A percentile compares a stretch with the other conserved stretches of the same genome.
Evolutionary conservation across 2,329 filamentous ascomycete genomes (phyloP).

Genomic region (Drechslerella stenobrocha): DNA sequence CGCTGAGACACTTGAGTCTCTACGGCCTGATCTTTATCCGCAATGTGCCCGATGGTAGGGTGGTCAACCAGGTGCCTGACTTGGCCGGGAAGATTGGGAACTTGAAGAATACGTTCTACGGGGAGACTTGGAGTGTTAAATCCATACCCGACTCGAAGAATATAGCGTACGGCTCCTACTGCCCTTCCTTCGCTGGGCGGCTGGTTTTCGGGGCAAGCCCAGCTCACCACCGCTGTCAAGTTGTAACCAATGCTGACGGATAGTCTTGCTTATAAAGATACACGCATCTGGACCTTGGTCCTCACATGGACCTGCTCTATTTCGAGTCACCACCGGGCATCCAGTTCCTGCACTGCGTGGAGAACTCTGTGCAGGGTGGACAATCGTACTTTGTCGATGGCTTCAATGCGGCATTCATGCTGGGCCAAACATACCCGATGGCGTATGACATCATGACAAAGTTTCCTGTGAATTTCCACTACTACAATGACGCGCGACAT

Average conservation of each 20-base stretch:
- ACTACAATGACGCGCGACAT: constrained; percentile 67
- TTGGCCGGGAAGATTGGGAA: constrained; percentile 75
- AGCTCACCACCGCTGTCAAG: constrained; percentile 50
- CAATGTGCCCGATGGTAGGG: constrained; percentile 69
- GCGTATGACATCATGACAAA: constrained; percentile 57
- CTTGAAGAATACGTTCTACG: constrained; percentile 87
- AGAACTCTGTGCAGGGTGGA: constrained; percentile 77
- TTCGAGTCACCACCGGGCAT: constrained; percentile 75
- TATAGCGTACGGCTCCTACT: constrained; percentile 63
- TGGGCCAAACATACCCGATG: constrained; percentile 52
- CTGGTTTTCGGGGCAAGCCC: no score
- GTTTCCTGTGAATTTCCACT: constrained; percentile 65
- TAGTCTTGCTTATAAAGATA: constrained; percentile 58
- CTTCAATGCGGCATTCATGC: constrained; percentile 63
- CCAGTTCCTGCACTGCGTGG: constrained; percentile 86
- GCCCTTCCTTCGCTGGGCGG: no score
- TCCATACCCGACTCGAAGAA: constrained; percentile 83
- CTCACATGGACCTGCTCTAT: constrained; percentile 94
- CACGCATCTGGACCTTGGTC: constrained; percentile 76
- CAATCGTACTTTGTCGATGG: constrained; percentile 84
- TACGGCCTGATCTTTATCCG: constrained; percentile 77
- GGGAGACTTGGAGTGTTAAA: constrained; percentile 83
- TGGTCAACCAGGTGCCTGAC: constrained; percentile 63
- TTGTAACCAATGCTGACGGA: constrained; percentile 1
- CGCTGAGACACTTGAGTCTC: constrained; percentile 65